phyloP scores from a whole-genome alignment of 345 rosid genomes.

The Linum tenue region DNA sequence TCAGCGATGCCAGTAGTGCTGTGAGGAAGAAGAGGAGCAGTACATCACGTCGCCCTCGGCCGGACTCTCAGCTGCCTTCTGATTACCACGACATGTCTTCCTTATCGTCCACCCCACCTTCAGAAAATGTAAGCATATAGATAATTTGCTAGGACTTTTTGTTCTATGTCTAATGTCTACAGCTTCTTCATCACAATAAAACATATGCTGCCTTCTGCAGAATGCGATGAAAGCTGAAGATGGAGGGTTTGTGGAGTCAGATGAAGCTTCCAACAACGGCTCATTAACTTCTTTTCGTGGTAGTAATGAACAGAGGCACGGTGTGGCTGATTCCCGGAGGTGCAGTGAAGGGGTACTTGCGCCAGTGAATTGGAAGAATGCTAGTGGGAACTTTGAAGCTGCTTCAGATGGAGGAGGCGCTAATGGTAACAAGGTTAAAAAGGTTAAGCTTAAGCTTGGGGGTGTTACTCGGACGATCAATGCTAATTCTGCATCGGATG shows the following conservation, averaged over 20 bases:
- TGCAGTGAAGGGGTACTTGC: constrained; percentile 27
- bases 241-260: constrained; percentile 48
- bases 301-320: constrained; percentile 21
- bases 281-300: constrained; percentile 35
- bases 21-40: constrained; percentile 61
- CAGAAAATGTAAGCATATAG: constrained; percentile 41
- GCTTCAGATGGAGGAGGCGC: constrained; percentile 18
- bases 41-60: constrained; percentile 56
- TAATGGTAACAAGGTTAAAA: constrained; percentile 22
- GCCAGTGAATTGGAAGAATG: constrained; percentile 23
- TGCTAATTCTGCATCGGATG: constrained; percentile 24
- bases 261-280: constrained; percentile 53
- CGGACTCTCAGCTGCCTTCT: constrained; percentile 38
- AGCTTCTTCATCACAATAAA: constrained; percentile 16
- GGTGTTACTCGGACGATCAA: constrained; percentile 23
- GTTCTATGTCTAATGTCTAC: constrained; percentile 4
- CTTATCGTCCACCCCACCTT: constrained; percentile 57
- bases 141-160: constrained; percentile 6
- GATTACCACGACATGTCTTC: constrained; percentile 51
- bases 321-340: constrained; percentile 30
- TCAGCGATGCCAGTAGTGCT: constrained; percentile 46
- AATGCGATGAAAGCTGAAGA: constrained; percentile 37
- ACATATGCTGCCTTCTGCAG: constrained; percentile 23
- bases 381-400: constrained; percentile 10
- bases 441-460: constrained; percentile 24